phyloP scores from a whole-genome alignment of 2,329 filamentous ascomycete genomes.

The Penicillium hordei region DNA sequence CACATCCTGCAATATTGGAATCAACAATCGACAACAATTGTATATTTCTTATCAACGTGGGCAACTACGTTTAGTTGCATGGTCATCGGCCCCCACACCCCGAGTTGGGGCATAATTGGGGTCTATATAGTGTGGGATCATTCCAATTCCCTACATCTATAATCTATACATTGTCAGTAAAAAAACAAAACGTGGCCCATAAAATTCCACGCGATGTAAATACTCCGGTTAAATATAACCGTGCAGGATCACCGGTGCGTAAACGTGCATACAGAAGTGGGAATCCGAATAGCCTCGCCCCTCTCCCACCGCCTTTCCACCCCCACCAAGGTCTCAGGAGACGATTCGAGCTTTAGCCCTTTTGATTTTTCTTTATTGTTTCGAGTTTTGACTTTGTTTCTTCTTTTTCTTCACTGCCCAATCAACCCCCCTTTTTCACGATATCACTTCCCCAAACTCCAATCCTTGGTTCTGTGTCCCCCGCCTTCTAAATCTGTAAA shows the following conservation, averaged over 20 bases:
- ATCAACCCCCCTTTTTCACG: not conserved
- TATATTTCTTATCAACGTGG: not conserved
- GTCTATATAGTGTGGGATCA: not conserved
- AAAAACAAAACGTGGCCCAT: not conserved
- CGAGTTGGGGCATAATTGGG: constrained; percentile 4
- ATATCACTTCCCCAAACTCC: constrained; percentile 5
- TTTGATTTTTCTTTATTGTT: constrained; percentile 4
- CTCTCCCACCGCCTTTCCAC: constrained; percentile 35
- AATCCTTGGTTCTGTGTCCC: constrained; percentile 18
- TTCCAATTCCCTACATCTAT: not conserved
- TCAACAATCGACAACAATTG: not conserved
- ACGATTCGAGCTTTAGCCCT: constrained; percentile 11
- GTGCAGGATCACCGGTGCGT: constrained; percentile 9
- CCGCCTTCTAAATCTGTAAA: constrained; percentile 30
- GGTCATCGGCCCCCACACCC: constrained; percentile 4
- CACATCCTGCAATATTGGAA: not conserved
- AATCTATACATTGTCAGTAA: not conserved
- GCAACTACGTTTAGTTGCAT: constrained; percentile 1
- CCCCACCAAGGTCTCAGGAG: constrained; percentile 30
- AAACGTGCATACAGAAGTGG: constrained; percentile 4
- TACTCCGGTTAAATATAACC: constrained; percentile 5
- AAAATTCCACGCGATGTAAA: not conserved
- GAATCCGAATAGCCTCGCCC: constrained; percentile 29
- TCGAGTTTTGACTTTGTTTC: not conserved
- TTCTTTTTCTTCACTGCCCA: not conserved